A percentile compares a stretch with the other conserved stretches of the same genome.
These are phyloP conservation scores for Aureobasidium namibiae DNA, from an alignment of 2,329 filamentous ascomycete species.

Conservation along the genomic window DNA sequence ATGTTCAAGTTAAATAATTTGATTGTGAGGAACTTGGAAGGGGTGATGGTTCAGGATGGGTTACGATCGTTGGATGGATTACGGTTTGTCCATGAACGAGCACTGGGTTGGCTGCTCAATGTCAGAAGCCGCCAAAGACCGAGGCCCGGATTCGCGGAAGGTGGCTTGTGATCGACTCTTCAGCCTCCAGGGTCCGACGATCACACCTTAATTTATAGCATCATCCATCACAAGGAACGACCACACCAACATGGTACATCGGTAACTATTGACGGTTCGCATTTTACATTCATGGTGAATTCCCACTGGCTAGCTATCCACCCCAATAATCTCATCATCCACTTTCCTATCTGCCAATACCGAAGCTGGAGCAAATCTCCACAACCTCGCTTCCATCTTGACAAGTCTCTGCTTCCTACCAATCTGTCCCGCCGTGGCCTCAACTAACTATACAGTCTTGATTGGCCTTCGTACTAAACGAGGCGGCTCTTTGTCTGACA, in stretches of 20 bases:
- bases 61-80: too few relatives aligned
- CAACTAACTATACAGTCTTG: not conserved
- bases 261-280: not conserved
- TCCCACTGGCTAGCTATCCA: not conserved
- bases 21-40: not conserved
- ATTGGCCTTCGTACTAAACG: not conserved
- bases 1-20: not conserved
- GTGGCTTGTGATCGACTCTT: not conserved
- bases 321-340: not conserved
- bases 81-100: not conserved
- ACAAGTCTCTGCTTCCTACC: not conserved
- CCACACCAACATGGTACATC: not conserved
- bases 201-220: not conserved
- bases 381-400: slow-evolving; percentile 1
- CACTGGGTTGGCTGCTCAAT: not conserved
- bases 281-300: not conserved
- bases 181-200: not conserved
- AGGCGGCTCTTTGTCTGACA: not conserved
- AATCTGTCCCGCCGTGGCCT: not conserved
- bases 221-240: not conserved
- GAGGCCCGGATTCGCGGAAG: not conserved
- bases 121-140: not conserved
- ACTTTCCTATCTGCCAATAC: not conserved
- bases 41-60: not conserved
- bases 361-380: not conserved